phyloP scores from a whole-genome alignment of 352 stramenopile genomes.

The Phytophthora melonis region DNA sequence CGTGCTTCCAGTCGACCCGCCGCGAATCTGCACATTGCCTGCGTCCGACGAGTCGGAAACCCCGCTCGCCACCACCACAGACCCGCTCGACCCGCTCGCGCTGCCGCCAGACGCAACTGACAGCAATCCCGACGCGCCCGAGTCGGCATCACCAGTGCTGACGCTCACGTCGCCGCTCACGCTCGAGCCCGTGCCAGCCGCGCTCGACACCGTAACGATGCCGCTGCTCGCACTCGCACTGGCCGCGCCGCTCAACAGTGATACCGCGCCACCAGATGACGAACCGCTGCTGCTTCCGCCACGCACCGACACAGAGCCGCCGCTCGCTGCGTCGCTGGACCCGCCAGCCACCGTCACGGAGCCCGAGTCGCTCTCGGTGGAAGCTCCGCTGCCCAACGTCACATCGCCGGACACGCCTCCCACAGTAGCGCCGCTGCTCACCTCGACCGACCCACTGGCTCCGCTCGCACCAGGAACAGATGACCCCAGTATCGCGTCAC shows the following conservation, averaged over 20 bases:
- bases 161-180: constrained; percentile 30
- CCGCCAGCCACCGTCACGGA: constrained; percentile 17
- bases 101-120: constrained; percentile 23
- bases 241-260: too few species aligned
- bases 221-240: too few species aligned
- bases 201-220: not conserved
- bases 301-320: not conserved
- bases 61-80: constrained; percentile 25
- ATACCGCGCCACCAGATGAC: too few species aligned
- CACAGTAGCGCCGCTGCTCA: too few species aligned
- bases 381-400: too few species aligned
- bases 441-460: too few species aligned
- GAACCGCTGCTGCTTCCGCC: too few species aligned
- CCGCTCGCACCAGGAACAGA: not conserved
- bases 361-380: not conserved
- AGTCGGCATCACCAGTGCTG: constrained; percentile 28
- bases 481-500: constrained; percentile 7
- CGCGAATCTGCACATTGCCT: not conserved
- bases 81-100: not conserved
- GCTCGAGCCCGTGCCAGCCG: constrained; percentile 30
- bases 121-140: constrained; percentile 27
- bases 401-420: too few species aligned
- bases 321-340: constrained; percentile 12
- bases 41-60: constrained; percentile 7
- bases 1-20: constrained; percentile 13